Evolutionary conservation across 2,329 filamentous ascomycete species (phyloP).

Genomic region (Colletotrichum sp.): DNA sequence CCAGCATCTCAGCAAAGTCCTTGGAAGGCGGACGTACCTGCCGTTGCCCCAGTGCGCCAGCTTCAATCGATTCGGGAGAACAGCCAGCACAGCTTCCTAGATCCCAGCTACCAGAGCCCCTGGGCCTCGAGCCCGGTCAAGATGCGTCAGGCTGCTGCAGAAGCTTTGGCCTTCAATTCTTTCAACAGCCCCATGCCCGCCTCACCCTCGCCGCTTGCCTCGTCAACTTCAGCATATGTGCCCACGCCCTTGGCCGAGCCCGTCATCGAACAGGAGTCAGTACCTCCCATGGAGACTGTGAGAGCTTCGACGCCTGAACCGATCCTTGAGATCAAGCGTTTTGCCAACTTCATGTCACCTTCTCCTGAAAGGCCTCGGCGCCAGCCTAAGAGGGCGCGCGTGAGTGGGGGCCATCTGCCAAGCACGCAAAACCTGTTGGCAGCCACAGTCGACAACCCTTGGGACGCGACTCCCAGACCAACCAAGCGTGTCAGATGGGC

Average conservation of each 20-base stretch:
- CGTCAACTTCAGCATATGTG: not conserved
- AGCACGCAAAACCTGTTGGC: slow-evolving; percentile 39
- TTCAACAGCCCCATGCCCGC: not conserved
- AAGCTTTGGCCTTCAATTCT: not conserved
- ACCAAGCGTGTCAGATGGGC: slow-evolving; percentile 43
- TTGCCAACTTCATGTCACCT: slow-evolving; percentile 57
- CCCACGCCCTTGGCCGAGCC: not conserved
- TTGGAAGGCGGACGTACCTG: slow-evolving; percentile 2
- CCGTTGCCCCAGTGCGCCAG: not conserved
- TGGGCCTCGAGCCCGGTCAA: slow-evolving; percentile 24
- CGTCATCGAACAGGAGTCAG: slow-evolving; percentile 26
- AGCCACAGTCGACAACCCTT: slow-evolving; percentile 39
- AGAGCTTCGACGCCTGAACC: slow-evolving; percentile 49
- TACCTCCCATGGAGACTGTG: slow-evolving; percentile 25
- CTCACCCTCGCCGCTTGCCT: not conserved
- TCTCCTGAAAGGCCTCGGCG: slow-evolving; percentile 43
- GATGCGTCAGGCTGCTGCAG: not conserved
- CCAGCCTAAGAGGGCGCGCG: slow-evolving; percentile 22
- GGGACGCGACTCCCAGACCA: slow-evolving; percentile 26
- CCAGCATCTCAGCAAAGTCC: slow-evolving; percentile 11
- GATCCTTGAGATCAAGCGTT: slow-evolving; percentile 54
- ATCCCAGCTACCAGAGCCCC: slow-evolving; percentile 11
- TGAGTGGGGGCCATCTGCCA: slow-evolving; percentile 28
- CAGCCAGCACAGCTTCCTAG: not conserved
- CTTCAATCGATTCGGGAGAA: not conserved